Evolutionary conservation across 805 yeast species (phyloP), one percentile per base, ranked within the genome.

Genomic region (Metschnikowia arizonensis): DNA sequence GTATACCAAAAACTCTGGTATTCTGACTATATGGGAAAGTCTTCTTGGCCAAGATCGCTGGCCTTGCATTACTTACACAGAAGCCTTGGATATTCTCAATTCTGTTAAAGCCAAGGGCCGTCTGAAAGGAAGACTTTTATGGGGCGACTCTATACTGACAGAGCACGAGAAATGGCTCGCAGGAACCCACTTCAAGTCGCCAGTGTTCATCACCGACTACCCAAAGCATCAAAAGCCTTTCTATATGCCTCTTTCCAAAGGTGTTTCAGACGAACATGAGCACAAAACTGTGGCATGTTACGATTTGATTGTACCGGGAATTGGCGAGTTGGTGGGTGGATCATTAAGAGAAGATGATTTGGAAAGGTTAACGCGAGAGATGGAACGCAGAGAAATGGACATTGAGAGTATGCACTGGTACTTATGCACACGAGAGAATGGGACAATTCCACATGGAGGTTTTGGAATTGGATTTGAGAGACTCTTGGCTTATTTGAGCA

Each of bases 391-490:
- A 44, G 68, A 67, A 1, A 85, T 89, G 90, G 75, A 78, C 43
- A 58, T 61, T 2, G 76, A 72, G 2, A 77, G 78, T 15, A 62
- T 93, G 62, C 72, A 77, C 25, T 93, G 99, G 99, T 93, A 90
- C 59, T 54, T 83, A 23, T 77, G 82, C 1, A 70, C 85, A 7
- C 73, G 99, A 48, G 69, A 69, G 49, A 82, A 85, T 54, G 98
- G 97, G 0, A 69, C 85, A 2, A 83, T 83, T 18, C 96, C 97
- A 0, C 98, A 91, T 61, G 99, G 99, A 39, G 99, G 99, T 0
- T 93, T 85, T 65, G 99, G 99, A 0, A 70, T 93, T 72, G 99
- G 99, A 0, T 80, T 90, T 54, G 99, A 93, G 62, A 71, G 99
- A 48, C 65, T 93, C 25, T 62, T 93, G 12, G 80, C 85, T 44